Evolutionary conservation across 208 protist genomes (phyloP), one percentile per base, ranked within the genome.

Genomic region (Crithidia fasciculata): DNA sequence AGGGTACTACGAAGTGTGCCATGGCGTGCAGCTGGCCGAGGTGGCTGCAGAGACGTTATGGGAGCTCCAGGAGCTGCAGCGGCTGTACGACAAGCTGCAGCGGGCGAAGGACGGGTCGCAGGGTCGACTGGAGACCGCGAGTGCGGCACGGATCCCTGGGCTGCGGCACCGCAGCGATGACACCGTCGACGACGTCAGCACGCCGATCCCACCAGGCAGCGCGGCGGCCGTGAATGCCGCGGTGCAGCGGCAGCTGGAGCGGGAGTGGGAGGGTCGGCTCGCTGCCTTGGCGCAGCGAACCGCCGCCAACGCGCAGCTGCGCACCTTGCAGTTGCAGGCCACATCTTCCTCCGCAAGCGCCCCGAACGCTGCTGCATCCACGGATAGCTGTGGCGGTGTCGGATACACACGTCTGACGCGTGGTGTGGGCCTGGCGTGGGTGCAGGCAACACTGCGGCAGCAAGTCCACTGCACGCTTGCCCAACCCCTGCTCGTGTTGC

Each of bases 1-100:
- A 9, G 52, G 61, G 28, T 79, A 74, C 53, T 79, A 58, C 53
- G 41, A 69, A 9, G 74, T 79, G n/a, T 79, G 74, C 54, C 74
- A 79, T 53, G 67, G 39, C 41, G 15, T 79, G 53, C 74, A 79
- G 59, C 16, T 70, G 43, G 74, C 74, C 2, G 74, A 79, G 67
- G 61, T 74, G n/a, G 15, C n/a, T 13, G 60, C 67, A 15, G 74
- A 79, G 67, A 9, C 61, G 52, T 54, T 67, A 60, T 79, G 66
- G 66, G 74, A 79, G 47, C n/a, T 66, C n/a, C 50, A 55, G 52
- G 74, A 79, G 67, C 52, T 79, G 59, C 36, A 64, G 6, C 59
- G 66, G 0, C 49, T 65, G 28, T 68, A 52, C 43, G 18, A 6
- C 10, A 59, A 47, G 4, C 67, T 72, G 15, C 67, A 70, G 53